Evolutionary conservation across 176 grass and related monocot species (phyloP).

Genomic region (Saccharum spontaneum): DNA sequence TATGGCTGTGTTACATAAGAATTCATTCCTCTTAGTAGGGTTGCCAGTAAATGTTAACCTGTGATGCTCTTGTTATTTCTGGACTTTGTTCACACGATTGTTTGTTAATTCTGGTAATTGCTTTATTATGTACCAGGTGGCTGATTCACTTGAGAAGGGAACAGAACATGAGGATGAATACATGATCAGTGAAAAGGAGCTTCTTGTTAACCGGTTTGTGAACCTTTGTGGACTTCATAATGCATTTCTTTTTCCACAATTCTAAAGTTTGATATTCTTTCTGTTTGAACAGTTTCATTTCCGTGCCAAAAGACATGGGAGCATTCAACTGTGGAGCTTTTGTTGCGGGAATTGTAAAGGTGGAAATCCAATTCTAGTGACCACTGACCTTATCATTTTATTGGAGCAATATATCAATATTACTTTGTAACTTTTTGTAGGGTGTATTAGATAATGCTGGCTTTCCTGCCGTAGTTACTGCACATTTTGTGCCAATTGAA

Average conservation of each 20-base stretch:
- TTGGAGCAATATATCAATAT: conserved; percentile 2
- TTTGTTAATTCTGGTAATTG: conserved; percentile 24
- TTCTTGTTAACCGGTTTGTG: conserved; percentile 92
- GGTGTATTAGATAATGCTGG: conserved; percentile 88
- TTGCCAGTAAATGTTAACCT: background rate
- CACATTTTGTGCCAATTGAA: conserved; percentile 90
- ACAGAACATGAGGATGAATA: conserved; percentile 99
- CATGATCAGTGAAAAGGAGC: conserved; percentile 99
- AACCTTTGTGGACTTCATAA: conserved; percentile 2
- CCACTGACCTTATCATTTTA: background rate
- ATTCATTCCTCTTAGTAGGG: background rate
- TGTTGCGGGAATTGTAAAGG: conserved; percentile 95
- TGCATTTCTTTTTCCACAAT: background rate
- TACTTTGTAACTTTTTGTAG: conserved; percentile 35
- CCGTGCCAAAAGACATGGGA: conserved; percentile 96
- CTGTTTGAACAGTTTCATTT: conserved; percentile 86
- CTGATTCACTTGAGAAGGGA: conserved; percentile 99
- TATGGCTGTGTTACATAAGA: background rate
- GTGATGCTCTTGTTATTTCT: conserved; percentile 1
- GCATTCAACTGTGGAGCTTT: conserved; percentile 97
- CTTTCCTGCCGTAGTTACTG: conserved; percentile 84
- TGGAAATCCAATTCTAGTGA: conserved; percentile 34
- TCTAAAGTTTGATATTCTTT: background rate
- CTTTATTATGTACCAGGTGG: conserved; percentile 57
- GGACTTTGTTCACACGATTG: background rate